Evolutionary conservation across 495 filamentous ascomycete genomes (phyloP).

Genomic region (Jackrogersella minutella): DNA sequence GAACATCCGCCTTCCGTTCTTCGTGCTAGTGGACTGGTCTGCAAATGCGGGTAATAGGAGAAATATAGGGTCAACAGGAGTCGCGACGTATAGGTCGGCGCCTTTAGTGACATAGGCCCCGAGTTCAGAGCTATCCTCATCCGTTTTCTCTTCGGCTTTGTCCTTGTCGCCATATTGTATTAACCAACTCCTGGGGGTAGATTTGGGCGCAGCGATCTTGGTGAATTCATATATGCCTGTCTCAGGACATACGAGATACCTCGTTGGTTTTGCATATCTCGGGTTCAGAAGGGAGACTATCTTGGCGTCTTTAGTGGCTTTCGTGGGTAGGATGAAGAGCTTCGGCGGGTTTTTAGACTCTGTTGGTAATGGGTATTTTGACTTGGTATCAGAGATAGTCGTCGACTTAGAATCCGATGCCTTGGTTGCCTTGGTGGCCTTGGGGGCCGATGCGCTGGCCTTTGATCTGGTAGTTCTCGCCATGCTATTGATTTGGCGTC

Average conservation of each 20-base stretch:
- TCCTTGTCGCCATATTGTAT: constrained; percentile 50
- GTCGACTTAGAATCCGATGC: constrained; percentile 36
- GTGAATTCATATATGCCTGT: constrained; percentile 90
- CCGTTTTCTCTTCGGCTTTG: constrained; percentile 21
- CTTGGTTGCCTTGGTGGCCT: no score
- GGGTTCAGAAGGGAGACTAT: constrained; percentile 85
- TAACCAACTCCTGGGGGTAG: constrained; percentile 72
- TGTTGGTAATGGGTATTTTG: constrained; percentile 48
- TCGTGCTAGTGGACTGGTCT: constrained; percentile 36
- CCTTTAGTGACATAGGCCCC: constrained; percentile 57
- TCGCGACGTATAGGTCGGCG: constrained; percentile 79
- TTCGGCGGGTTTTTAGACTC: constrained; percentile 61
- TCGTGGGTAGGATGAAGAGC: constrained; percentile 81
- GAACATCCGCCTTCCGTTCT: constrained; percentile 67
- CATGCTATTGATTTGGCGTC: constrained; percentile 31
- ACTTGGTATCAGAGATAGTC: constrained; percentile 33
- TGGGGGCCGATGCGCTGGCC: constrained; percentile 36
- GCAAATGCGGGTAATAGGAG: constrained; percentile 76
- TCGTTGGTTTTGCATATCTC: constrained; percentile 65
- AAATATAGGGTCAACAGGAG: constrained; percentile 85
- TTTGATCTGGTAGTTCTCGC: constrained; percentile 46
- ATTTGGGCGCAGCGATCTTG: constrained; percentile 69
- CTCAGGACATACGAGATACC: constrained; percentile 82
- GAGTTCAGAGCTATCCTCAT: constrained; percentile 21
- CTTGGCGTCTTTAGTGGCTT: constrained; percentile 66